These are phyloP conservation scores for Penicillium sp. DNA, from an alignment of 2,329 filamentous ascomycete species.

Conservation along the genomic window DNA sequence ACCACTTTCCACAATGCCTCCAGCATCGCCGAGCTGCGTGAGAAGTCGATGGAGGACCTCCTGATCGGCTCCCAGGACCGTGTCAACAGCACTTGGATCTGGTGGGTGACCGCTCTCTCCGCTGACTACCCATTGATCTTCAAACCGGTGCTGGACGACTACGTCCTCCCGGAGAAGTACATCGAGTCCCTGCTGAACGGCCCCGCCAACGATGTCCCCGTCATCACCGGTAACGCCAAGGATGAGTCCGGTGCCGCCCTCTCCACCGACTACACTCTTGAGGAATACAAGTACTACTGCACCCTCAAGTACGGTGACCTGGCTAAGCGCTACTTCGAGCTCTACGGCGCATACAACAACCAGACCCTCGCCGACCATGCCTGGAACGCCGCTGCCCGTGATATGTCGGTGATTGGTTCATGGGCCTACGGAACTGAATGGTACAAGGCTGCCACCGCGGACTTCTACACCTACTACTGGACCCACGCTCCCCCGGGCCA, in stretches of 20 bases:
- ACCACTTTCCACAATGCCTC: slow-evolving; percentile 25
- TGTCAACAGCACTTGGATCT: slow-evolving; percentile 24
- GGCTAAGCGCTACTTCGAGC: slow-evolving; percentile 26
- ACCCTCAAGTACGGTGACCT: slow-evolving; percentile 35
- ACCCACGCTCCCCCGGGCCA: slow-evolving; percentile 40
- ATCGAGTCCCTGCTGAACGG: slow-evolving; percentile 26
- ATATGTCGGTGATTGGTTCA: slow-evolving; percentile 25
- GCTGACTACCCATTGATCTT: slow-evolving; percentile 30
- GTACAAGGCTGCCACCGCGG: slow-evolving; percentile 23
- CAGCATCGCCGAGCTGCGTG: slow-evolving; percentile 23
- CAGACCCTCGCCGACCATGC: slow-evolving; percentile 19
- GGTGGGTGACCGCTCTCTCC: slow-evolving; percentile 32
- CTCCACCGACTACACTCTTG: slow-evolving; percentile 24
- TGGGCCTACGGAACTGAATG: slow-evolving; percentile 33
- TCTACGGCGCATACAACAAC: slow-evolving; percentile 29
- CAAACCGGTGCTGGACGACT: slow-evolving; percentile 29
- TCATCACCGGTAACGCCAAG: slow-evolving; percentile 39
- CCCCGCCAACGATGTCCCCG: slow-evolving; percentile 36
- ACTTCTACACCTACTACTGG: slow-evolving; percentile 41
- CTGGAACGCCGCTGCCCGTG: slow-evolving; percentile 29
- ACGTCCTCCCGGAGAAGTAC: slow-evolving; percentile 29
- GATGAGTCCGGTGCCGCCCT: slow-evolving; percentile 32
- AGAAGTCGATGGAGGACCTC: slow-evolving; percentile 25
- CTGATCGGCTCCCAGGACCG: slow-evolving; percentile 27
- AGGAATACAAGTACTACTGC: slow-evolving; percentile 27